These are phyloP conservation scores for Coniochaeta prunicola DNA, from an alignment of 2,329 filamentous ascomycete genomes.

Conservation along the genomic window DNA sequence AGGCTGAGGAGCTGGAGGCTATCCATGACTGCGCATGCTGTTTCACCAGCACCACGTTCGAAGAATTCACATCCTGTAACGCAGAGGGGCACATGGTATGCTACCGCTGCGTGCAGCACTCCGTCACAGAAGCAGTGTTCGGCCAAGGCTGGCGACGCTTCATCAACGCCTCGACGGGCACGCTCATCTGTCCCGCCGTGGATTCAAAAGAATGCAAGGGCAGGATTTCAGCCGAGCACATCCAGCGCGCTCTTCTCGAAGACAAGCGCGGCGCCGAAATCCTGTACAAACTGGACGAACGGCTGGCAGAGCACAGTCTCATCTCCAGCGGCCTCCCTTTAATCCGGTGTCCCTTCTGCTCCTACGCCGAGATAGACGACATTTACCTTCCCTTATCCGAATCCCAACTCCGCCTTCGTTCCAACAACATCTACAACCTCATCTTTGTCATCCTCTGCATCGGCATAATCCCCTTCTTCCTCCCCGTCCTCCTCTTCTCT, in stretches of 20 bases:
- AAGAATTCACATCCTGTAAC: constrained; percentile 68
- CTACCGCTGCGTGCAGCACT: constrained; percentile 73
- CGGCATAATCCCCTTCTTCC: constrained; percentile 46
- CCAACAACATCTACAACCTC: constrained; percentile 39
- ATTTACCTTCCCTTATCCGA: constrained; percentile 54
- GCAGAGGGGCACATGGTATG: constrained; percentile 66
- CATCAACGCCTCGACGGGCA: constrained; percentile 65
- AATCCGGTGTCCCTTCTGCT: constrained; percentile 82
- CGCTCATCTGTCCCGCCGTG: constrained; percentile 77
- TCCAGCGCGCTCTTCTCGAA: constrained; percentile 64
- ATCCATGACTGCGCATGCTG: constrained; percentile 72
- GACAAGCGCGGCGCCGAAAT: constrained; percentile 65
- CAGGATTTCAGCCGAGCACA: constrained; percentile 60
- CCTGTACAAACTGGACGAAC: constrained; percentile 68
- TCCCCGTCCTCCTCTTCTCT: constrained; percentile 42
- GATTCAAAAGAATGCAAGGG: constrained; percentile 64
- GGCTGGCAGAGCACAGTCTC: constrained; percentile 70
- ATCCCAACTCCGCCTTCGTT: constrained; percentile 48
- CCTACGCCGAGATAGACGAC: constrained; percentile 83
- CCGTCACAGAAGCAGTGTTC: constrained; percentile 81
- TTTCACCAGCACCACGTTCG: constrained; percentile 63
- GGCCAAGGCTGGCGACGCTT: constrained; percentile 86
- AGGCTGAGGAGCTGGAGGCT: constrained; percentile 49
- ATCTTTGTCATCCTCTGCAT: constrained; percentile 45
- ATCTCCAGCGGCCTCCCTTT: constrained; percentile 67